These are phyloP conservation scores for Debaryomycetaceae sp. DNA, from an alignment of 1,139 yeast genomes.

Conservation along the genomic window DNA sequence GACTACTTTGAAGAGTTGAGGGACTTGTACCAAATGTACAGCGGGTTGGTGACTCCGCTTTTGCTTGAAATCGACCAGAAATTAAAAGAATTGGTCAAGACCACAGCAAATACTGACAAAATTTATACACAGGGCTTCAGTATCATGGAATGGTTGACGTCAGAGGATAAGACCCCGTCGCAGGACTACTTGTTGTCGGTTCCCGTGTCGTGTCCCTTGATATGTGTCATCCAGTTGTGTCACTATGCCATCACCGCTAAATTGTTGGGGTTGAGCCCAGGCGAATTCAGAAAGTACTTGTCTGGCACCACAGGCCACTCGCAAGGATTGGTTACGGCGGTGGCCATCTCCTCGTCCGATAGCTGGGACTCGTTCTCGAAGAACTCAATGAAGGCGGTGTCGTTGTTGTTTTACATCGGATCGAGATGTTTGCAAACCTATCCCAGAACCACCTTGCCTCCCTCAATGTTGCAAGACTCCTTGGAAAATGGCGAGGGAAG, in stretches of 20 bases:
- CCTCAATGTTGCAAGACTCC: constrained; percentile 89
- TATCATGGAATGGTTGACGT: constrained; percentile 78
- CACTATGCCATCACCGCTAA: constrained; percentile 88
- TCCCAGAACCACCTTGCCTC: constrained; percentile 93
- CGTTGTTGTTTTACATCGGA: constrained; percentile 88
- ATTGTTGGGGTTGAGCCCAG: constrained; percentile 84
- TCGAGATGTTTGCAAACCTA: constrained; percentile 84
- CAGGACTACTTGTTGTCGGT: constrained; percentile 83
- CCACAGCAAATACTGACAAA: constrained; percentile 76
- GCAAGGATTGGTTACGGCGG: constrained; percentile 93
- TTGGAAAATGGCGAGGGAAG: constrained; percentile 92
- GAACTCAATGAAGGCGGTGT: constrained; percentile 72
- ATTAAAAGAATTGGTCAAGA: constrained; percentile 63
- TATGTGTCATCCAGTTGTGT: constrained; percentile 90
- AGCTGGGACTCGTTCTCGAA: constrained; percentile 80
- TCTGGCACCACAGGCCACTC: constrained; percentile 96
- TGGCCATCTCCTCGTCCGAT: constrained; percentile 81
- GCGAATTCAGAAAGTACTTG: constrained; percentile 68
- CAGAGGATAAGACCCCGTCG: constrained; percentile 85
- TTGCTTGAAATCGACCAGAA: constrained; percentile 65
- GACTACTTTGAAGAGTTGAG: constrained; percentile 96
- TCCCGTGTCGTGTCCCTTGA: constrained; percentile 93
- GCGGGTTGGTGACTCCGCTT: constrained; percentile 70
- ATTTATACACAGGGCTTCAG: constrained; percentile 93
- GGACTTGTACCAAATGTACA: constrained; percentile 73